Evolutionary conservation across 306 rosid species (phyloP).

Genomic region (Oemleria cerasiformis): DNA sequence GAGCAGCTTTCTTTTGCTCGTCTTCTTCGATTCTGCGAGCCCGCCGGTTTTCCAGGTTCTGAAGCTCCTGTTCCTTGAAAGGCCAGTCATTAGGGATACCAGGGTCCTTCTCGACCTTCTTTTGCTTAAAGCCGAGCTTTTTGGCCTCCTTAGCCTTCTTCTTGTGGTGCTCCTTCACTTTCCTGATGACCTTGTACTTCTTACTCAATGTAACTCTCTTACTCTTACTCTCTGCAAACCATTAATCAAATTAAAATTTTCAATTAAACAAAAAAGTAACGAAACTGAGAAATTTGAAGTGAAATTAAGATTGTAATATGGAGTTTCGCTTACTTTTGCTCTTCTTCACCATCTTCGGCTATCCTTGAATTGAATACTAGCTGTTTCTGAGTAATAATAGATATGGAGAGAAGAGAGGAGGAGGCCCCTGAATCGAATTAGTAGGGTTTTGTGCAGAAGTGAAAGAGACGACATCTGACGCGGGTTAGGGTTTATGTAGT

Average conservation of each 20-base stretch:
- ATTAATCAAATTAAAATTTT: background rate
- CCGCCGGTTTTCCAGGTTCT: conserved; percentile 81
- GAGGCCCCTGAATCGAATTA: conserved; percentile 5
- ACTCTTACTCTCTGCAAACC: conserved; percentile 85
- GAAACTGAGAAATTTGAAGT: background rate
- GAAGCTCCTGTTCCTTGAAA: conserved; percentile 92
- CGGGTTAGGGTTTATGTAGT: conserved; percentile 14
- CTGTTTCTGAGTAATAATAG: background rate
- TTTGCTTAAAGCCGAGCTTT: conserved; percentile 52
- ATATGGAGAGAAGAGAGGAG: background rate
- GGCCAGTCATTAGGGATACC: conserved; percentile 99
- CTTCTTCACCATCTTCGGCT: conserved; percentile 64
- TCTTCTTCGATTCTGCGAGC: conserved; percentile 64
- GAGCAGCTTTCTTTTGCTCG: conserved; percentile 83
- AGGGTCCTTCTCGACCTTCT: conserved; percentile 93
- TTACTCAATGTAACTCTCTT: conserved; percentile 80
- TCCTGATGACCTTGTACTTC: conserved; percentile 76
- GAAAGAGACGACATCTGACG: background rate
- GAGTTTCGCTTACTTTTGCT: conserved; percentile 65
- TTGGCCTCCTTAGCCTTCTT: conserved; percentile 93
- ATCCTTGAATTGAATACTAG: background rate
- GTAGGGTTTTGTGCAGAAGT: conserved; percentile 15
- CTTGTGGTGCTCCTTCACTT: conserved; percentile 83
- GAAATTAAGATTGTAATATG: background rate
- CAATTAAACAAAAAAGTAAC: background rate